Conservation (phyloP, 2,329 filamentous ascomycete genomes). For the Curvularia sp. region DNA sequence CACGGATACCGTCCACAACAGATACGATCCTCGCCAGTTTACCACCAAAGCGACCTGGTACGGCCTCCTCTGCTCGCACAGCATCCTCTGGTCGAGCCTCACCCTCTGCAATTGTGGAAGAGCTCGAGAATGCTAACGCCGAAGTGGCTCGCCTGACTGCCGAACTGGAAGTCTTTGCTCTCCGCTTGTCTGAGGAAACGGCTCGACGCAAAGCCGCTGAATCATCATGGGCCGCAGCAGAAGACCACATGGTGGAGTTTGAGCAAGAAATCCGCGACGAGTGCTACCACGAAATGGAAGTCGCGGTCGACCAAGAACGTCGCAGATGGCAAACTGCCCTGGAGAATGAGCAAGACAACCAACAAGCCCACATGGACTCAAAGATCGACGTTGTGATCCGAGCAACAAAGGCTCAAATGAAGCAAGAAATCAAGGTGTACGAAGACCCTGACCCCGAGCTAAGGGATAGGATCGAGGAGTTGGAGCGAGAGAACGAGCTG, state of each 20-base stretch:
- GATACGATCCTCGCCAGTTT: conserved; percentile 65
- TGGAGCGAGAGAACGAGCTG: conserved; percentile 56
- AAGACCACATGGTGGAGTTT: conserved; percentile 72
- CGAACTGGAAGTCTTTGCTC: conserved; percentile 77
- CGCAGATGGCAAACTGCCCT: conserved; percentile 81
- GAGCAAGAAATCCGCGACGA: conserved; percentile 90
- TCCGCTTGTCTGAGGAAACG: conserved; percentile 74
- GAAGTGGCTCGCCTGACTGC: conserved; percentile 81
- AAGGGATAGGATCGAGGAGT: conserved; percentile 46
- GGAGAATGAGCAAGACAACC: conserved; percentile 76
- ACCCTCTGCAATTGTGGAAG: conserved; percentile 60
- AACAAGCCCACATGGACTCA: conserved; percentile 84
- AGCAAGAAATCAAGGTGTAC: conserved; percentile 52
- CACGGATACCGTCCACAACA: conserved; percentile 82
- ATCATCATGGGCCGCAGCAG: conserved; percentile 71
- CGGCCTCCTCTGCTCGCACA: conserved; percentile 28
- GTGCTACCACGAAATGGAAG: conserved; percentile 85
- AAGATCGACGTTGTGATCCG: conserved; percentile 79
- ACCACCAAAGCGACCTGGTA: conserved; percentile 43
- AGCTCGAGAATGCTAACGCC: conserved; percentile 80
- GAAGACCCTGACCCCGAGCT: conserved; percentile 54
- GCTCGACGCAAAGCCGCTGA: conserved; percentile 75
- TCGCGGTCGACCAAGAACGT: conserved; percentile 75
- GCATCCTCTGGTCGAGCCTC: conserved; percentile 57
- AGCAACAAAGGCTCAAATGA: conserved; percentile 55